These are phyloP conservation scores for Aspergillus oerlinghausenensis DNA, from an alignment of 2,329 filamentous ascomycete genomes.

Conservation along the genomic window DNA sequence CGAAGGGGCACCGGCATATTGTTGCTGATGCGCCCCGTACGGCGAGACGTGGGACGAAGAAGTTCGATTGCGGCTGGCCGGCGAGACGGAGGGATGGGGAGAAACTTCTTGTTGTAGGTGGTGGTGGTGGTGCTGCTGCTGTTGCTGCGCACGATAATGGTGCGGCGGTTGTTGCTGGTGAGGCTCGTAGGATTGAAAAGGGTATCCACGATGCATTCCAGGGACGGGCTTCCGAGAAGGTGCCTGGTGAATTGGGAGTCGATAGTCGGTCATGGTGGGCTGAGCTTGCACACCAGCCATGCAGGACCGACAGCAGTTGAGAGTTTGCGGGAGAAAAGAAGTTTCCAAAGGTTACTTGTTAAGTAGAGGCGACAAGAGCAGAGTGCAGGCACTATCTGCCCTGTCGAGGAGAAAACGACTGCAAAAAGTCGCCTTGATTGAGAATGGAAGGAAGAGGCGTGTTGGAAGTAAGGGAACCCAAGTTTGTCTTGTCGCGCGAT, in stretches of 20 bases:
- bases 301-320: constrained; percentile 1
- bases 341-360: not conserved
- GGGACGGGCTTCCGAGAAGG: constrained; percentile 29
- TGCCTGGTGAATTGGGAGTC: constrained; percentile 32
- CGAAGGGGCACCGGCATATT: constrained; percentile 23
- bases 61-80: constrained; percentile 35
- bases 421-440: not conserved
- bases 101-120: constrained; percentile 13
- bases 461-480: constrained; percentile 1
- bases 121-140: no score
- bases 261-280: constrained; percentile 36
- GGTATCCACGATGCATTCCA: constrained; percentile 19
- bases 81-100: constrained; percentile 22
- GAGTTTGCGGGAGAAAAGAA: not conserved
- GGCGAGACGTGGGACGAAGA: constrained; percentile 35
- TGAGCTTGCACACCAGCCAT: constrained; percentile 27
- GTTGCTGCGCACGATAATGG: not conserved
- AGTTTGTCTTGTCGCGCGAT: not conserved
- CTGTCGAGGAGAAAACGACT: not conserved
- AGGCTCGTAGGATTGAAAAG: constrained; percentile 25
- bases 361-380: not conserved
- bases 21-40: constrained; percentile 19
- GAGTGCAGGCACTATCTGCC: not conserved
- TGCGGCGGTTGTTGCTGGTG: constrained; percentile 12
- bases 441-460: not conserved